These are phyloP conservation scores for Suhomyces wounanorum DNA, from an alignment of 1,139 yeast species.

Conservation along the genomic window DNA sequence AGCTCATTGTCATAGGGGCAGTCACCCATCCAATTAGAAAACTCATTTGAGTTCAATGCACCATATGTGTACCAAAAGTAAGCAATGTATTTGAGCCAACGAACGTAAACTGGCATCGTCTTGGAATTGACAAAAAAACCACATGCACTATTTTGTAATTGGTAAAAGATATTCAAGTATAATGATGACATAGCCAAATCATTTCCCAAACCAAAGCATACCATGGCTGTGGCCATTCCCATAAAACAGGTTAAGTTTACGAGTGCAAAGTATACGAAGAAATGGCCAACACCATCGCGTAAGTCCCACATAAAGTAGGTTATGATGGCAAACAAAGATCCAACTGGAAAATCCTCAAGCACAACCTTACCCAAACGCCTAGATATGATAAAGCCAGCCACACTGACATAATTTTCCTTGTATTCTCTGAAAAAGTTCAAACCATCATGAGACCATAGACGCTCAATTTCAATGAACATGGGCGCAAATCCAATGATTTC, in stretches of 20 bases:
- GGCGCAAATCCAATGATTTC: constrained; percentile 30
- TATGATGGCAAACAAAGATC: constrained; percentile 21
- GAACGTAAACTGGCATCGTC: constrained; percentile 29
- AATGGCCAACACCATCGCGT: constrained; percentile 22
- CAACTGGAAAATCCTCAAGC: constrained; percentile 26
- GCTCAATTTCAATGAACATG: constrained; percentile 24
- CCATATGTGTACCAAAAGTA: constrained; percentile 31
- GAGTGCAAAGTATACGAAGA: constrained; percentile 21
- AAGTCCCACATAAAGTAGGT: constrained; percentile 31
- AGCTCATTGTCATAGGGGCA: constrained; percentile 17
- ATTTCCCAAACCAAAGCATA: constrained; percentile 23
- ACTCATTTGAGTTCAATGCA: constrained; percentile 26
- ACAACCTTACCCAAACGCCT: constrained; percentile 24
- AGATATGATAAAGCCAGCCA: constrained; percentile 24
- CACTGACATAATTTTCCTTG: constrained; percentile 24
- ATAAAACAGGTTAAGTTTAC: constrained; percentile 21
- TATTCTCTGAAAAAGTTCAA: constrained; percentile 24
- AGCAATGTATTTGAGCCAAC: constrained; percentile 29
- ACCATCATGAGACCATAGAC: constrained; percentile 27
- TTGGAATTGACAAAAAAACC: constrained; percentile 29
- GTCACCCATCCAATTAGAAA: constrained; percentile 23
- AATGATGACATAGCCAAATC: constrained; percentile 23
- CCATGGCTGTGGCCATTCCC: constrained; percentile 25
- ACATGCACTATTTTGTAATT: constrained; percentile 29
- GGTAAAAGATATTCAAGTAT: constrained; percentile 24